Evolutionary conservation across 108 stramenopile species (phyloP).

Genomic region (Phaeodactylum tricornutum): DNA sequence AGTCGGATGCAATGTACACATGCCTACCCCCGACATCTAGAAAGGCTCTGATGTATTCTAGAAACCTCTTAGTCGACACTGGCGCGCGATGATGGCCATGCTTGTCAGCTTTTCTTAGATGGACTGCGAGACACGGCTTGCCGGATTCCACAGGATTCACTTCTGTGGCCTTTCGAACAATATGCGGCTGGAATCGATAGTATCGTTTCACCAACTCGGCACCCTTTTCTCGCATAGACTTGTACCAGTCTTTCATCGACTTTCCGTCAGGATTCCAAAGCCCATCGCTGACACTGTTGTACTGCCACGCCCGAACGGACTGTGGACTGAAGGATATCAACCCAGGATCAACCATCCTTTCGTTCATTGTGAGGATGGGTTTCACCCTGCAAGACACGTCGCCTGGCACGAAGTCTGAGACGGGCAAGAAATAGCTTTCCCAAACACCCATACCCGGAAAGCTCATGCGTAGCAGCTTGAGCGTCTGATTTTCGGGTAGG

Average conservation of each 20-base stretch:
- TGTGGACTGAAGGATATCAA: conserved; percentile 19
- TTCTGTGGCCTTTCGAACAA: conserved; percentile 10
- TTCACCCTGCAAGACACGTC: conserved; percentile 15
- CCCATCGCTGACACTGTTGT: conserved; percentile 15
- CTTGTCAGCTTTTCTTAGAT: conserved; percentile 37
- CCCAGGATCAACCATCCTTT: conserved; percentile 8
- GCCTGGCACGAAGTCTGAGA: conserved; percentile 10
- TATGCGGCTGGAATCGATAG: conserved; percentile 18
- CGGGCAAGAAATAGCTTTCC: conserved; percentile 27
- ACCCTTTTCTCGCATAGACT: conserved; percentile 14
- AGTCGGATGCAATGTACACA: conserved; percentile 29
- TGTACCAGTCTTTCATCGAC: conserved; percentile 11
- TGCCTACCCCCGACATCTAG: conserved; percentile 15
- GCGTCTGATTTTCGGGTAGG: neutral
- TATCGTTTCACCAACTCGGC: conserved; percentile 14
- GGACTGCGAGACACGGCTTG: conserved; percentile 23
- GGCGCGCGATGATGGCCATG: conserved; percentile 15
- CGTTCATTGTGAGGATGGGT: conserved; percentile 20
- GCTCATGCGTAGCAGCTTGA: neutral
- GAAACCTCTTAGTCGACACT: conserved; percentile 16
- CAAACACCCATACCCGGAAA: conserved; percentile 39
- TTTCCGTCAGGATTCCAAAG: conserved; percentile 12
- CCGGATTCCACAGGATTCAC: conserved; percentile 13
- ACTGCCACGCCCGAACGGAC: conserved; percentile 24
- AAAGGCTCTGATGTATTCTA: conserved; percentile 20